Percentiles rank a stretch among this genome's conserved stretches.
Evolutionary conservation across 345 rosid species (phyloP).

Genomic region (Eutrema heterophyllum): DNA sequence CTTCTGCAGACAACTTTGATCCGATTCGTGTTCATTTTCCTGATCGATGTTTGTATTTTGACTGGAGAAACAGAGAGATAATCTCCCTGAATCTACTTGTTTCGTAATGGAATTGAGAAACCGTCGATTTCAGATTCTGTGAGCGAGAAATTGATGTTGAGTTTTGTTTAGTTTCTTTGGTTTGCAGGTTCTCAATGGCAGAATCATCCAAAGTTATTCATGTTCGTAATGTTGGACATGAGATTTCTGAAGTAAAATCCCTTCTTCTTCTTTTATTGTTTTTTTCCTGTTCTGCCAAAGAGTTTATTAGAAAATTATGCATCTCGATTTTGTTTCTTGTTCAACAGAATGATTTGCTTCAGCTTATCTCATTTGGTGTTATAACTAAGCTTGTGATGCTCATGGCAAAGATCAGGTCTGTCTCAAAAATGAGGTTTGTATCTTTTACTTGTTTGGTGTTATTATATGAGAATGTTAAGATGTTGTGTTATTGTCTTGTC

Average conservation of each 20-base stretch:
- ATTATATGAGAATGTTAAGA: neutral
- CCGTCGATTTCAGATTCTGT: too few relatives aligned
- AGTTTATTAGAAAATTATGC: neutral
- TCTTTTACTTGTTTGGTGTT: neutral
- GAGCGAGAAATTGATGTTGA: neutral
- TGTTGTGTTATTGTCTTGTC: neutral
- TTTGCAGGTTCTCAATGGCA: conserved; percentile 50
- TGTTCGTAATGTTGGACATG: conserved; percentile 96
- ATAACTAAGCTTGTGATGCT: conserved; percentile 99
- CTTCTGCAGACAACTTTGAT: too few relatives aligned
- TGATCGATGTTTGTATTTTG: too few relatives aligned
- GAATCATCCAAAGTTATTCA: conserved; percentile 97
- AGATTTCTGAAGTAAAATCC: conserved; percentile 77
- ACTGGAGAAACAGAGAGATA: too few relatives aligned
- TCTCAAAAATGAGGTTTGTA: conserved; percentile 78
- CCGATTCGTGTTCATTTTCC: too few relatives aligned
- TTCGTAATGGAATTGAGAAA: too few relatives aligned
- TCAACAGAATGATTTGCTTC: conserved; percentile 87
- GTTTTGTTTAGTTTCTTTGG: neutral
- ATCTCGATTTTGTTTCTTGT: neutral
- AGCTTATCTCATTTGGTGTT: conserved; percentile 94
- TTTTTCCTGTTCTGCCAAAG: too few relatives aligned
- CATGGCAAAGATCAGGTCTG: conserved; percentile 98
- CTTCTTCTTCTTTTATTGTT: neutral
- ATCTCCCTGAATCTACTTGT: too few relatives aligned